Base-by-base conservation (phyloP, 495 filamentous ascomycete genomes). In the Trichodelitschia bisporula region DNA sequence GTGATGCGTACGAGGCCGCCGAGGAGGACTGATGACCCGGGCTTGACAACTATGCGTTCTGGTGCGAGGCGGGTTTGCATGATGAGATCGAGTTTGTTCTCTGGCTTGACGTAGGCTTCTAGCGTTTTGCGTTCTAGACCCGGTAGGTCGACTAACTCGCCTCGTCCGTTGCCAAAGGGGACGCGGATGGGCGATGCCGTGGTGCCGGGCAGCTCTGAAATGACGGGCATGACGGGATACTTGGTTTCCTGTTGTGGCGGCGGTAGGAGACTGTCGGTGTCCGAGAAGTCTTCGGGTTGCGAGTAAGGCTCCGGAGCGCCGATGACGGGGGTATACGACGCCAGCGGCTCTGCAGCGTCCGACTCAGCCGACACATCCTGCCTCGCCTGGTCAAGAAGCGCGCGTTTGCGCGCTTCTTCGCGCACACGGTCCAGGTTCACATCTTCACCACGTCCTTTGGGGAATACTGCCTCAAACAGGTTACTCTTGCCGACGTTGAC, bases 401-500 rank as follows among this genome's bases (percentile, higher is more conserved):
- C 32, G 11, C 32, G 29, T 19, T 41, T 33, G 15, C 32, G 28
- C 19, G 42, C 33, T 25, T 37, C 33, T 9, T 43, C 42, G n/a
- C 43, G 38, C 19, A 50, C 29, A 15, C 27, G 32, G 11, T 37
- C 31, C 6, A 46, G 11, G 18, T 48, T 50, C 43, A 31, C 36
- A 9, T 57, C 33, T 18, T 54, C 53, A 40, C 57, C 63, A 26
- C 66, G 61, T 15, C 76, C 77, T 45, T 91, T 89, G 11, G 83
- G 83, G 40, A 78, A 89, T 12, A 89, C 69, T 5, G 58, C 59
- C 42, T 83, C 67, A 32, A 93, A 79, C 15, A 99, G 69, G 37
- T 69, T 72, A 44, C 82, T 92, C 50, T 99, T 99, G 10, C 86
- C 86, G 16, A 95, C 86, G 44, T 99, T 99, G 30, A 73, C 78